These are phyloP conservation scores for Cutaneotrichosporon mucoides DNA, from an alignment of 1,284 basidiomycete species.

Conservation along the genomic window DNA sequence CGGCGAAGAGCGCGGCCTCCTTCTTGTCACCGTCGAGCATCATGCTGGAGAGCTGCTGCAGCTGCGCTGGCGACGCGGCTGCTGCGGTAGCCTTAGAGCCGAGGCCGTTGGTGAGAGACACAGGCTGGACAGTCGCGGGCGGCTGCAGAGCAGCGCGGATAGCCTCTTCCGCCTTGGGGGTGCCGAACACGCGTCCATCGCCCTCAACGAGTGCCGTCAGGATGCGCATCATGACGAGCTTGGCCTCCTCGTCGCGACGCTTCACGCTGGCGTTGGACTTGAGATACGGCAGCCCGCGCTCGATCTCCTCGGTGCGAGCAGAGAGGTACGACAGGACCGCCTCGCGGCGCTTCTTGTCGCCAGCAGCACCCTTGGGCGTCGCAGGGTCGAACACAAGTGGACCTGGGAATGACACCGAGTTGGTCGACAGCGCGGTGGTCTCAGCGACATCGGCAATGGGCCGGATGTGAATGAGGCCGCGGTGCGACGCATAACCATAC, in stretches of 20 bases:
- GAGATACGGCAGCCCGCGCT: constrained; percentile 69
- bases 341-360: constrained; percentile 75
- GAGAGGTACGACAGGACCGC: constrained; percentile 70
- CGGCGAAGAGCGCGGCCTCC: constrained; percentile 81
- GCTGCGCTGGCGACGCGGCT: constrained; percentile 50
- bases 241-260: constrained; percentile 68
- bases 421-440: constrained; percentile 59
- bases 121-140: constrained; percentile 17
- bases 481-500: constrained; percentile 55
- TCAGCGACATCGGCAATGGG: constrained; percentile 65
- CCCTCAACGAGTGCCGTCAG: constrained; percentile 76
- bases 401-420: constrained; percentile 68
- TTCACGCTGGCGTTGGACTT: constrained; percentile 48
- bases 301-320: constrained; percentile 69
- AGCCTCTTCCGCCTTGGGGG: constrained; percentile 66
- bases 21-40: constrained; percentile 77
- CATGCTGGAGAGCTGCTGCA: constrained; percentile 75
- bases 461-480: constrained; percentile 64
- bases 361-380: constrained; percentile 58
- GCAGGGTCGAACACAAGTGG: constrained; percentile 74
- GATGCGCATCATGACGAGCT: constrained; percentile 67
- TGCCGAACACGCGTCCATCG: constrained; percentile 77
- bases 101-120: constrained; percentile 24
- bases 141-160: constrained; percentile 64
- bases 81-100: constrained; percentile 13